Evolutionary conservation across 805 yeast genomes (phyloP).

Genomic region (Saccharomycopsis fibuligera): DNA sequence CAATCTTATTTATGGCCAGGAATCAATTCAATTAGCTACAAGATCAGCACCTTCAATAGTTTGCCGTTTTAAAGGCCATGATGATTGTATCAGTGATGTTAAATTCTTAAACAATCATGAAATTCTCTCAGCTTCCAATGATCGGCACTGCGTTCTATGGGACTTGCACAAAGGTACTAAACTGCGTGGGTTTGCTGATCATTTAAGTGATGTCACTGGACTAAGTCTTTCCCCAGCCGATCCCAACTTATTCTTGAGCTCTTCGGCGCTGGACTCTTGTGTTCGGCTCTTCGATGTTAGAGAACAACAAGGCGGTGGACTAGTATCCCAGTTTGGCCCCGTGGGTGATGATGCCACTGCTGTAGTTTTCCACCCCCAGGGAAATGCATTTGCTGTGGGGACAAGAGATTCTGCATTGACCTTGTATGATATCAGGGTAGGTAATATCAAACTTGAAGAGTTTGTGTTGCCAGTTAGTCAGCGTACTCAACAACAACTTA

Average conservation of each 20-base stretch:
- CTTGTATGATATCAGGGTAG: constrained; percentile 71
- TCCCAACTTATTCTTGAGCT: constrained; percentile 41
- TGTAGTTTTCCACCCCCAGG: constrained; percentile 60
- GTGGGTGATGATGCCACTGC: constrained; percentile 61
- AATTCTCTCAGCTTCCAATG: constrained; percentile 48
- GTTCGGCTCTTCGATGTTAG: constrained; percentile 63
- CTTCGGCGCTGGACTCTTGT: constrained; percentile 37
- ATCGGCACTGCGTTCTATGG: constrained; percentile 75
- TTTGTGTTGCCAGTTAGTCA: constrained; percentile 26
- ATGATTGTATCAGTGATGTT: constrained; percentile 72
- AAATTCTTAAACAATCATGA: constrained; percentile 54
- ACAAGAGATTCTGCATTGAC: constrained; percentile 71
- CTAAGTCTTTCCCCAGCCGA: constrained; percentile 27
- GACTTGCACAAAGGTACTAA: constrained; percentile 58
- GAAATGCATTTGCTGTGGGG: constrained; percentile 65
- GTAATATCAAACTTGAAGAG: constrained; percentile 38
- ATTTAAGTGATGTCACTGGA: constrained; percentile 64
- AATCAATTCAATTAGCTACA: constrained; percentile 1
- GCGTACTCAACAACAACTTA: constrained; percentile 21
- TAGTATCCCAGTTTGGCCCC: constrained; percentile 46
- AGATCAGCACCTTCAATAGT: constrained; percentile 12
- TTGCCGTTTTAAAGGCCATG: constrained; percentile 62
- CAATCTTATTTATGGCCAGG: constrained; percentile 4
- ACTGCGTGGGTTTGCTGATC: constrained; percentile 52
- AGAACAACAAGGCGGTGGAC: constrained; percentile 29